Evolutionary conservation across 495 filamentous ascomycete species (phyloP).

Genomic region (Chaetomium tenue): DNA sequence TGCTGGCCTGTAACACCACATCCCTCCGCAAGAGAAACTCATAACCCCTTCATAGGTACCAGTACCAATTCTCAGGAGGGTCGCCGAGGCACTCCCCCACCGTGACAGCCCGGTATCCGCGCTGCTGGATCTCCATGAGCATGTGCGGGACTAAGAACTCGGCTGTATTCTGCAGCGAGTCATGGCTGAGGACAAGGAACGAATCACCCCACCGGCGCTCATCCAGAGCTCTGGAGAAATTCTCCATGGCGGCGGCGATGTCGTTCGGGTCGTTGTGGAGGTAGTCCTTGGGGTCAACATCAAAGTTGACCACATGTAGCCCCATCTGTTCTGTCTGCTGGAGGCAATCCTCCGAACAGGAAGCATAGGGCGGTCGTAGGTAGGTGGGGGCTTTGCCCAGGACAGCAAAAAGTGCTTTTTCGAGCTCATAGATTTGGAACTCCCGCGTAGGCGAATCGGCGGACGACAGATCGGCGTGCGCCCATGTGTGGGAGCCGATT

Average conservation of each 20-base stretch:
- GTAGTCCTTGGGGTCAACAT: slow-evolving; percentile 48
- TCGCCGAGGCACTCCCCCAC: slow-evolving; percentile 63
- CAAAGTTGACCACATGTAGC: slow-evolving; percentile 45
- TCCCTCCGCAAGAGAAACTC: background rate
- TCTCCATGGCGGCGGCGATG: slow-evolving; percentile 29
- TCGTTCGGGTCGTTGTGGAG: slow-evolving; percentile 25
- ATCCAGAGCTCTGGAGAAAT: slow-evolving; percentile 29
- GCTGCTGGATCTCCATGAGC: slow-evolving; percentile 28
- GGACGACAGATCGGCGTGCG: slow-evolving; percentile 39
- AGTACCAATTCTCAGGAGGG: slow-evolving; percentile 60
- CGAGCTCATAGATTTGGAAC: slow-evolving; percentile 34
- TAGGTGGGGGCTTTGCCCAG: slow-evolving; percentile 44
- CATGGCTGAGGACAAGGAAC: slow-evolving; percentile 40
- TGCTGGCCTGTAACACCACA: too few species aligned
- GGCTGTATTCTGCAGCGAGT: slow-evolving; percentile 42
- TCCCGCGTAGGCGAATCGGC: slow-evolving; percentile 19
- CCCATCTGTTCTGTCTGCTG: slow-evolving; percentile 36
- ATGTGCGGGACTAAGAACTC: slow-evolving; percentile 33
- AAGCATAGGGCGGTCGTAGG: slow-evolving; percentile 46
- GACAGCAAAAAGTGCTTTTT: slow-evolving; percentile 32
- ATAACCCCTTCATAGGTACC: slow-evolving; percentile 21
- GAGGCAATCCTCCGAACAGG: slow-evolving; percentile 33
- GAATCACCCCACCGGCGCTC: slow-evolving; percentile 24
- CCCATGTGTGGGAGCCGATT: slow-evolving; percentile 40
- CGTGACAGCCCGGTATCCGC: slow-evolving; percentile 46